phyloP scores from a whole-genome alignment of 2,329 filamentous ascomycete genomes.

The Monosporascus sp. region DNA sequence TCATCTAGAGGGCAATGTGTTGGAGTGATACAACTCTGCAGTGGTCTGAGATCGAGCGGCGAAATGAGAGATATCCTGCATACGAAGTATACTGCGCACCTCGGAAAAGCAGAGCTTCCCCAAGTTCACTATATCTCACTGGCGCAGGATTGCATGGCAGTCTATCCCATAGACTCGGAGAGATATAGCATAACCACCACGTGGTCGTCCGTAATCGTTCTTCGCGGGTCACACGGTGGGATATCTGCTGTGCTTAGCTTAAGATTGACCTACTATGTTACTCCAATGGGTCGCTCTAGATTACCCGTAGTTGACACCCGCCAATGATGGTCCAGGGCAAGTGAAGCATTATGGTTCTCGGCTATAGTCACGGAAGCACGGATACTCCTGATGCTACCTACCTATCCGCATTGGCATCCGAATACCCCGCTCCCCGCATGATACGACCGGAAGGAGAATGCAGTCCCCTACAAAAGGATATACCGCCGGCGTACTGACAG shows the following conservation, averaged over 20 bases:
- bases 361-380: neutral
- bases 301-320: neutral
- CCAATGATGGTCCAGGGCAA: neutral
- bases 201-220: too few species aligned
- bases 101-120: too few species aligned
- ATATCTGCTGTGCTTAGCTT: neutral
- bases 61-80: neutral
- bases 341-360: neutral
- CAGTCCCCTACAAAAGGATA: neutral
- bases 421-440: neutral
- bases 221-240: too few species aligned
- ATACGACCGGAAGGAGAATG: neutral
- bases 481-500: neutral
- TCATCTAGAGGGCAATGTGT: slow-evolving; percentile 11
- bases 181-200: neutral
- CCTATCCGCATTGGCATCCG: neutral
- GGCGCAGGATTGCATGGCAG: neutral
- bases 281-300: neutral
- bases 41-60: neutral
- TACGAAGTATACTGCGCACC: neutral
- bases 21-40: neutral
- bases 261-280: neutral
- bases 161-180: neutral
- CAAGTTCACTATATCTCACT: neutral
- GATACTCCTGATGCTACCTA: neutral